These are phyloP conservation scores for Magnusiomyces tetraspermus DNA, from an alignment of 1,139 yeast species.

Conservation along the genomic window DNA sequence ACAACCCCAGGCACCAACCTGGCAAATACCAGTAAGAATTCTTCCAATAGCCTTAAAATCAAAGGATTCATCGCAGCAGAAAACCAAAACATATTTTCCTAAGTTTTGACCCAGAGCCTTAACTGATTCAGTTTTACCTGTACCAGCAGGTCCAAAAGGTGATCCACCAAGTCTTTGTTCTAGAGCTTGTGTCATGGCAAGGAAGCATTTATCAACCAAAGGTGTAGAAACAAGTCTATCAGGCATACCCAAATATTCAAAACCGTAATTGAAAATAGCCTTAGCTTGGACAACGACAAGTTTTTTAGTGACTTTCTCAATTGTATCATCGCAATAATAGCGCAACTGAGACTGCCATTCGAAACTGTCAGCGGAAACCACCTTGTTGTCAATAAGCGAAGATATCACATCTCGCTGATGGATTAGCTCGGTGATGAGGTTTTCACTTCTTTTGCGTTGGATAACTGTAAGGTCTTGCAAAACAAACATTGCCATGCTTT, in stretches of 20 bases:
- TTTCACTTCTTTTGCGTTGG: constrained; percentile 45
- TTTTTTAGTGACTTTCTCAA: constrained; percentile 25
- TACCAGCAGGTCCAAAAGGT: constrained; percentile 95
- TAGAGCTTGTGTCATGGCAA: constrained; percentile 67
- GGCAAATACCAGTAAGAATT: constrained; percentile 70
- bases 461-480: constrained; percentile 29
- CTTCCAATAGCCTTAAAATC: constrained; percentile 76
- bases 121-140: constrained; percentile 89
- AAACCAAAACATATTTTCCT: constrained; percentile 76
- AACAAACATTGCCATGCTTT: constrained; percentile 29
- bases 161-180: constrained; percentile 77
- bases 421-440: constrained; percentile 54
- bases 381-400: constrained; percentile 22
- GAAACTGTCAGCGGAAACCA: constrained; percentile 23
- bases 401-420: constrained; percentile 46
- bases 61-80: constrained; percentile 85
- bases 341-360: constrained; percentile 50
- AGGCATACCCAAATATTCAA: constrained; percentile 72
- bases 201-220: constrained; percentile 52
- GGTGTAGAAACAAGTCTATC: constrained; percentile 75
- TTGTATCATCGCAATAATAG: constrained; percentile 36
- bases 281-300: constrained; percentile 47
- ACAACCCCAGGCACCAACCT: constrained; percentile 91
- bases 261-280: constrained; percentile 54
- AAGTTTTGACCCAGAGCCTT: constrained; percentile 75